Conservation (phyloP, 768 basidiomycete species). For the Cytidiella melzeri region DNA sequence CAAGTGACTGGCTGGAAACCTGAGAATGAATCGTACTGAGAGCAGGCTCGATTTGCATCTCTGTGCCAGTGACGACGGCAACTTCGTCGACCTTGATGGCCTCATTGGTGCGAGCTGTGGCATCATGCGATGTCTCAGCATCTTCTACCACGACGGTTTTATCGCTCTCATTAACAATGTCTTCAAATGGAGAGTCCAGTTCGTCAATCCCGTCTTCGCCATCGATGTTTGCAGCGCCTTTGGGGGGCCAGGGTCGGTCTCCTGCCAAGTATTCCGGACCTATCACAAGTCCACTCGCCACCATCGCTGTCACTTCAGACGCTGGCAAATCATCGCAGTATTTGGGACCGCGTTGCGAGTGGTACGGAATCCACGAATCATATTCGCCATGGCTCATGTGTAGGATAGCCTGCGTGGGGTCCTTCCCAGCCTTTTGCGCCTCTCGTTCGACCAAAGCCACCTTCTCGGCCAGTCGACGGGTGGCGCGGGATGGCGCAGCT, state of each 20-base stretch:
- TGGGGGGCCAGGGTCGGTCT: conserved; percentile 1
- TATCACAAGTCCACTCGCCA: conserved; percentile 43
- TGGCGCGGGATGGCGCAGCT: conserved; percentile 29
- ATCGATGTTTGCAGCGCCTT: neutral
- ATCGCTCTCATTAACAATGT: neutral
- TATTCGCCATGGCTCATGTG: conserved; percentile 35
- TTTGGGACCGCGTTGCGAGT: conserved; percentile 28
- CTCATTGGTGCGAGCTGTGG: neutral
- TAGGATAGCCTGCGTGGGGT: conserved; percentile 19
- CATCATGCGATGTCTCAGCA: neutral
- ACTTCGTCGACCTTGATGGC: too few species aligned
- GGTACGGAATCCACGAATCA: conserved; percentile 25
- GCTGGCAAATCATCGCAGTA: conserved; percentile 45
- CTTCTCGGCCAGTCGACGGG: conserved; percentile 19
- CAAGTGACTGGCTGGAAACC: neutral
- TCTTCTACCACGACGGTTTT: neutral
- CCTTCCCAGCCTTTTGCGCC: conserved; percentile 9
- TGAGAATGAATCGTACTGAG: neutral
- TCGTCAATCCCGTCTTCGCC: conserved; percentile 3
- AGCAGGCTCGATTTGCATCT: neutral
- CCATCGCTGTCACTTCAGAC: conserved; percentile 38
- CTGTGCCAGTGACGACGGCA: too few species aligned
- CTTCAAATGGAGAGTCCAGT: neutral
- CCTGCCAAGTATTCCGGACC: conserved; percentile 1
- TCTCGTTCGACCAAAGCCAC: conserved; percentile 12